phyloP scores from a whole-genome alignment of 345 rosid species.

The Gynandropsis gynandra region DNA sequence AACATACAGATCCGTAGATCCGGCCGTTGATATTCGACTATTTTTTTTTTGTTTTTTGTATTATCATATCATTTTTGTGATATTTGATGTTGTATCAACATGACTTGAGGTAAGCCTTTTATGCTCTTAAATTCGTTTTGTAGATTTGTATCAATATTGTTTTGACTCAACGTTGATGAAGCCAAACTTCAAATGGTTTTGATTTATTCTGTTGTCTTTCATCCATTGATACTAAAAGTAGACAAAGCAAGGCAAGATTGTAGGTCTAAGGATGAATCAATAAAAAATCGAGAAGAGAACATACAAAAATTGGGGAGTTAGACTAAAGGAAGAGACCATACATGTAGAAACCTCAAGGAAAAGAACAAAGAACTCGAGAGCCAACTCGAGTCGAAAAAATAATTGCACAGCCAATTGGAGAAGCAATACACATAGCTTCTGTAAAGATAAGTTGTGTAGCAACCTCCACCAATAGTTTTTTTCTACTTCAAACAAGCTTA shows the following conservation, averaged over 20 bases:
- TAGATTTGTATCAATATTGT: too few relatives aligned
- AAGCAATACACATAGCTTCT: conserved; percentile 52
- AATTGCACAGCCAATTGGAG: conserved; percentile 49
- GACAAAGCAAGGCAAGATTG: conserved; percentile 77
- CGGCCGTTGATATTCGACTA: too few relatives aligned
- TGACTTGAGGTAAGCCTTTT: too few relatives aligned
- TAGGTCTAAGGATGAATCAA: conserved; percentile 68
- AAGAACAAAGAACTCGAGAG: conserved; percentile 81
- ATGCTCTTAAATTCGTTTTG: too few relatives aligned
- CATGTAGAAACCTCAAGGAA: conserved; percentile 51
- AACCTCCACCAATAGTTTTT: conserved; percentile 70
- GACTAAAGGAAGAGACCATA: conserved; percentile 57
- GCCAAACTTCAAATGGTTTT: too few relatives aligned
- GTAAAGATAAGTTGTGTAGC: conserved; percentile 59
- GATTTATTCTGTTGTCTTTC: too few relatives aligned
- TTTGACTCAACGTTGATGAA: too few relatives aligned
- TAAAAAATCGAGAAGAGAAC: conserved; percentile 71
- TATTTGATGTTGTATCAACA: too few relatives aligned
- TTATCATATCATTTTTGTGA: too few relatives aligned
- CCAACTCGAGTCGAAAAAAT: conserved; percentile 47
- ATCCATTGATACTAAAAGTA: conserved; percentile 35
- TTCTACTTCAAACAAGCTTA: too few relatives aligned
- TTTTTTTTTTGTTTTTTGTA: too few relatives aligned
- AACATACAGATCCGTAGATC: too few relatives aligned
- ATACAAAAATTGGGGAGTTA: conserved; percentile 61